Conservation (phyloP, 2,329 filamentous ascomycete genomes). For the Domatiomyces globalis region DNA sequence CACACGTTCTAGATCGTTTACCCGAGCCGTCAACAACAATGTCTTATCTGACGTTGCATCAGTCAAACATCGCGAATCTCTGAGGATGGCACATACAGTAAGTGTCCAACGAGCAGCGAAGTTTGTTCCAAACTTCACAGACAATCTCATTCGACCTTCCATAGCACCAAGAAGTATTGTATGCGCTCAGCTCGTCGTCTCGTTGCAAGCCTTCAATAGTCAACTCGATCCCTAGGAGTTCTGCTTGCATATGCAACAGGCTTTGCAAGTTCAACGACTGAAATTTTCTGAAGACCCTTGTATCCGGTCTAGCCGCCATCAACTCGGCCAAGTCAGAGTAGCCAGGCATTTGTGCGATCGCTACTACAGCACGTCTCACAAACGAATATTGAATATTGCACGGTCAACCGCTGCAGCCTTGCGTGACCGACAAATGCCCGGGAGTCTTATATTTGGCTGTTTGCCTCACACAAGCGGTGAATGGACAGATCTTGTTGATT, state of each 20-base stretch:
- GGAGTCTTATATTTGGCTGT: background rate
- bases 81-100: conserved; percentile 7
- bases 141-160: no score
- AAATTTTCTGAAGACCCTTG: conserved; percentile 13
- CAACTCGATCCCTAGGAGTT: conserved; percentile 12
- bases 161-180: conserved; percentile 10
- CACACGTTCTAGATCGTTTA: conserved; percentile 10
- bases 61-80: conserved; percentile 1
- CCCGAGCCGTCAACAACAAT: conserved; percentile 10
- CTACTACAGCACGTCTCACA: background rate
- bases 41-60: conserved; percentile 11
- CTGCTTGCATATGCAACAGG: conserved; percentile 16
- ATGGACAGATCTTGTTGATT: background rate
- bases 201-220: conserved; percentile 11
- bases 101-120: conserved; percentile 7
- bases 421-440: background rate
- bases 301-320: conserved; percentile 11
- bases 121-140: no score
- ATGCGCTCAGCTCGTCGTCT: conserved; percentile 9
- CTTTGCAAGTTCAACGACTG: conserved; percentile 11
- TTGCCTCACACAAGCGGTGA: background rate
- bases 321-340: conserved; percentile 12
- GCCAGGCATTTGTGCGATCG: conserved; percentile 7
- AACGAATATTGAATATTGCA: background rate
- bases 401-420: background rate